phyloP scores from a whole-genome alignment of 1,139 yeast genomes.

The Kodamaea sp. region DNA sequence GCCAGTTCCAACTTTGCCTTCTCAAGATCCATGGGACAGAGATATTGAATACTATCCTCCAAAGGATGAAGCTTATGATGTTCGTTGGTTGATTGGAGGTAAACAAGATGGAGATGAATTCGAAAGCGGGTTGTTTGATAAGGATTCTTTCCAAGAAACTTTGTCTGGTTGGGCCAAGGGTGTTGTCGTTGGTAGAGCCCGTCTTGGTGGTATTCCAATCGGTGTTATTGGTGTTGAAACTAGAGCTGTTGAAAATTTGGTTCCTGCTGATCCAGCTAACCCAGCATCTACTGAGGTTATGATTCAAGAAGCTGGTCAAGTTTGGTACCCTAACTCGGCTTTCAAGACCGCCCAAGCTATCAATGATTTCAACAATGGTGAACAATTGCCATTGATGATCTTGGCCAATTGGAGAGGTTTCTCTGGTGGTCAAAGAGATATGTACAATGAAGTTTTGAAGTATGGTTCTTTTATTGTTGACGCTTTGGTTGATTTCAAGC shows the following conservation, averaged over 20 bases:
- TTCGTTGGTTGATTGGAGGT: constrained; percentile 93
- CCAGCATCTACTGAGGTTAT: constrained; percentile 86
- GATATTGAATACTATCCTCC: constrained; percentile 79
- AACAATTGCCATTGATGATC: constrained; percentile 93
- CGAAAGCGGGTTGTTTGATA: constrained; percentile 87
- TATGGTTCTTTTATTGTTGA: constrained; percentile 96
- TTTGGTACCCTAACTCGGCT: constrained; percentile 99
- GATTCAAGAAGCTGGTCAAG: constrained; percentile 97
- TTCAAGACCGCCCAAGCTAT: constrained; percentile 99
- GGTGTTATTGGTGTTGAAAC: constrained; percentile 98
- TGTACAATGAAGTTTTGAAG: constrained; percentile 96
- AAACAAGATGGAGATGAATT: constrained; percentile 63
- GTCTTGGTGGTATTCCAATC: constrained; percentile 96
- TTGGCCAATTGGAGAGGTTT: constrained; percentile 99
- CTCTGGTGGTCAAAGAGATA: constrained; percentile 99
- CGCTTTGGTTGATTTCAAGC: constrained; percentile 92
- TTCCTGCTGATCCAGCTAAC: constrained; percentile 98
- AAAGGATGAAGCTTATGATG: constrained; percentile 76
- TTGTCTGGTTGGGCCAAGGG: constrained; percentile 98
- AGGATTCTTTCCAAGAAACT: constrained; percentile 93
- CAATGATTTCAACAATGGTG: constrained; percentile 95
- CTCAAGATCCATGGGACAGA: constrained; percentile 89
- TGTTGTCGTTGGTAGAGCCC: constrained; percentile 97
- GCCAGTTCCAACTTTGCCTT: constrained; percentile 88
- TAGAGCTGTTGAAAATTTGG: constrained; percentile 78